Conservation (phyloP, 306 rosid genomes). For the Fagus sylvatica region DNA sequence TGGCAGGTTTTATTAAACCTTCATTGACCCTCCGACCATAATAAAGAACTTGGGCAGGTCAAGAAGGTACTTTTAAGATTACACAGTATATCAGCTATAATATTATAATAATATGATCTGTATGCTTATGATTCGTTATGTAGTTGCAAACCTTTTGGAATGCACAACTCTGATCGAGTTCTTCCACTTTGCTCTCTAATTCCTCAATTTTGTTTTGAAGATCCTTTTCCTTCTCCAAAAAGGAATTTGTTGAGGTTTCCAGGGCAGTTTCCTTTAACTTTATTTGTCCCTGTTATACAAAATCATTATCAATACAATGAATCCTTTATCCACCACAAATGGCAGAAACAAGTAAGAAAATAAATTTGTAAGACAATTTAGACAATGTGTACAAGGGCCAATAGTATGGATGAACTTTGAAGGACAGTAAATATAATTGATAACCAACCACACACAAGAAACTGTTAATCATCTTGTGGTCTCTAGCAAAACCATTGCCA, state of each 20-base stretch:
- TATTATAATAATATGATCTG: neutral
- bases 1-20: neutral
- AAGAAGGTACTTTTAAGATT: neutral
- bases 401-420: neutral
- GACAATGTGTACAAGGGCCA: neutral
- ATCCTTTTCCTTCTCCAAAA: conserved; percentile 69
- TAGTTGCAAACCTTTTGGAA: conserved; percentile 52
- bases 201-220: conserved; percentile 69
- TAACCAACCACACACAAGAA: neutral
- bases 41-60: neutral
- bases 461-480: neutral
- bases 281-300: conserved; percentile 56
- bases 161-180: conserved; percentile 48
- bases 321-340: neutral
- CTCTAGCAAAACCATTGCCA: neutral
- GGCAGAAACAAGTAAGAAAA: conserved; percentile 7
- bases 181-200: conserved; percentile 63
- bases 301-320: conserved; percentile 13
- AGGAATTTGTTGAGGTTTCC: conserved; percentile 58
- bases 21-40: neutral
- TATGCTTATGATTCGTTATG: conserved; percentile 1
- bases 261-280: conserved; percentile 64
- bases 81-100: neutral
- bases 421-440: neutral
- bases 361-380: neutral